Base-by-base conservation (phyloP, 176 grass and related monocot genomes). In the Microstegium vimineum region DNA sequence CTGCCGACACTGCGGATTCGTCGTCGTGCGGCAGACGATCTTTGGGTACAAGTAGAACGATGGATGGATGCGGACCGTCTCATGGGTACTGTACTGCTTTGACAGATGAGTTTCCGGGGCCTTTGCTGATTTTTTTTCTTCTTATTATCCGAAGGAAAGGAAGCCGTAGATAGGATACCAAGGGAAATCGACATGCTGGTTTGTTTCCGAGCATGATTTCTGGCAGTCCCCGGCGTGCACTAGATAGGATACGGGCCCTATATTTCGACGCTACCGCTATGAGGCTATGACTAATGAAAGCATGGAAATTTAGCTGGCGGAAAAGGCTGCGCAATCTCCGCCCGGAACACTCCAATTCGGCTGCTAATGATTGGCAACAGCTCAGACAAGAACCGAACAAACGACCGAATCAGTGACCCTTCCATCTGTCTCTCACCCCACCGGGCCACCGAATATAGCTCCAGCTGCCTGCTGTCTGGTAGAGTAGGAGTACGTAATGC, bases 321-420 rank as follows among this genome's bases (percentile, higher is more conserved):
- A 36, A 61, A 47, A 47, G 18, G 68, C 16, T 4, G 46, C 84
- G 77, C 46, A 22, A 86, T 60, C 77, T 74, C 34, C 70, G 84
- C 5, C 56, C 45, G 31, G 54, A 25, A 27, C 37, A 25, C 76
- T 12, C 13, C 78, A 49, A 47, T 37, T 22, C 7, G 6, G 36
- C 40, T 2, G 36, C 46, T 36, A 69, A 87, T 87, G 85, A 82
- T 76, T 62, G 78, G 22, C 7, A 75, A 66, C 69, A 73, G 59
- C 77, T 79, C 78, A 45, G 45, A 69, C 49, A 45, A n/a, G 57
- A 82, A 82, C 71, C 30, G 47, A 82, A 76, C 62, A 69, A 82
- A 74, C 18, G 71, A 80, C 68, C 37, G 8, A 45, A 80, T 69
- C 33, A 40, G 22, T 57, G 31, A 33, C 12, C 30, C 4, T 56